phyloP scores from a whole-genome alignment of 2,329 filamentous ascomycete genomes.

The Trichoderma sp. region DNA sequence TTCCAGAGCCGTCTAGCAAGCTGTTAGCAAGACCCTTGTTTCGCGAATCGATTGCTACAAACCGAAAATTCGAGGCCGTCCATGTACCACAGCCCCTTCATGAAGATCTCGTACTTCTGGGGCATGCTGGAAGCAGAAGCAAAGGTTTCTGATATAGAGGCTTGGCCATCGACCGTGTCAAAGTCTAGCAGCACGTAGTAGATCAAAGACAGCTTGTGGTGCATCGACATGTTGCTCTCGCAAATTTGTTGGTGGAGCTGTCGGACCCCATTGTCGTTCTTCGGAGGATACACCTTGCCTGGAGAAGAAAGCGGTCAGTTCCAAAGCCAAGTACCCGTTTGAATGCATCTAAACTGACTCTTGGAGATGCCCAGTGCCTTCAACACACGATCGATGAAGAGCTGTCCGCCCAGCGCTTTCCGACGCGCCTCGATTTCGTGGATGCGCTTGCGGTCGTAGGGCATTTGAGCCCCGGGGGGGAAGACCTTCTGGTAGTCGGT shows the following conservation, averaged over 20 bases:
- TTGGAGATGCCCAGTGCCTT: slow-evolving; percentile 64
- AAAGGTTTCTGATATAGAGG: slow-evolving; percentile 54
- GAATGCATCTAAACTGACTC: slow-evolving; percentile 43
- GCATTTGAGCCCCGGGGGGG: slow-evolving; percentile 53
- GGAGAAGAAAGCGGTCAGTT: slow-evolving; percentile 14
- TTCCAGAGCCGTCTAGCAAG: slow-evolving; percentile 60
- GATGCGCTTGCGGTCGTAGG: slow-evolving; percentile 59
- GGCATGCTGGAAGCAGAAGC: slow-evolving; percentile 64
- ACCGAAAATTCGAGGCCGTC: slow-evolving; percentile 69
- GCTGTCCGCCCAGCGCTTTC: slow-evolving; percentile 62
- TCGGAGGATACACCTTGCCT: slow-evolving; percentile 70
- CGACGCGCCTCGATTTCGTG: slow-evolving; percentile 65
- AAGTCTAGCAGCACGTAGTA: slow-evolving; percentile 82
- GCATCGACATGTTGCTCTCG: slow-evolving; percentile 59
- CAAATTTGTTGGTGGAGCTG: slow-evolving; percentile 69
- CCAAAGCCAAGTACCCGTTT: not conserved
- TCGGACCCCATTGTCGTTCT: slow-evolving; percentile 62
- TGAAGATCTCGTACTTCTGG: slow-evolving; percentile 72
- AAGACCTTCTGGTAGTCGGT: slow-evolving; percentile 68
- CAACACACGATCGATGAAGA: slow-evolving; percentile 79
- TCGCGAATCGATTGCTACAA: not conserved
- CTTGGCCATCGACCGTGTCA: slow-evolving; percentile 50
- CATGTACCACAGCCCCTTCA: slow-evolving; percentile 78
- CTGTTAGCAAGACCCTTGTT: not conserved
- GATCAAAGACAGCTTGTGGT: slow-evolving; percentile 78